phyloP scores from a whole-genome alignment of 1,284 basidiomycete species.

The Athelia psychrophila region DNA sequence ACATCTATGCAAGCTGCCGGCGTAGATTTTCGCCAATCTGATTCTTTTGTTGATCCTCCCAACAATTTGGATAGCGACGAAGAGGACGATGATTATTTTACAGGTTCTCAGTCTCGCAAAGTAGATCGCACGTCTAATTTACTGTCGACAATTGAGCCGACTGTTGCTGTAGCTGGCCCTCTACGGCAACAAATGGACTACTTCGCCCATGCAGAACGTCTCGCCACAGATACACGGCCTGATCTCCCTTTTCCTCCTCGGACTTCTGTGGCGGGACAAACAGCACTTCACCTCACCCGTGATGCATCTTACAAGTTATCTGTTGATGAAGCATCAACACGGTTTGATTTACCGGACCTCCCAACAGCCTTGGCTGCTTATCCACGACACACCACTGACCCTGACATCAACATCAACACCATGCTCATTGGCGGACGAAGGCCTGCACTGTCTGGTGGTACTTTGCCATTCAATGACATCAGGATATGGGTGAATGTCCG shows the following conservation, averaged over 20 bases:
- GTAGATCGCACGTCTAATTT: conserved; percentile 10
- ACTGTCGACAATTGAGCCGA: background rate
- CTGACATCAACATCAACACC: background rate
- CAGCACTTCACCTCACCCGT: conserved; percentile 21
- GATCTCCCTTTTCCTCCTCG: conserved; percentile 8
- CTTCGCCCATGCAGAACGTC: background rate
- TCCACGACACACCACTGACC: conserved; percentile 3
- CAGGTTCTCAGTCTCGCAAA: background rate
- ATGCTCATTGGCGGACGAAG: conserved; percentile 12
- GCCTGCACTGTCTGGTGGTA: background rate
- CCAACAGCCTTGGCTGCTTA: conserved; percentile 22
- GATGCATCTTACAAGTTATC: conserved; percentile 13
- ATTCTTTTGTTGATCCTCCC: too few species aligned
- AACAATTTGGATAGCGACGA: too few species aligned
- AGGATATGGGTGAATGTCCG: conserved; percentile 20
- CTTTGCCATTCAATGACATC: conserved; percentile 16
- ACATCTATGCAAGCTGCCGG: conserved; percentile 12
- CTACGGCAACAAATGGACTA: background rate
- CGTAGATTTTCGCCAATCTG: too few species aligned
- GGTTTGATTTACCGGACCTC: conserved; percentile 24
- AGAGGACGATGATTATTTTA: too few species aligned
- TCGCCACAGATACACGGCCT: background rate
- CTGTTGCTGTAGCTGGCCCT: background rate
- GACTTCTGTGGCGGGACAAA: conserved; percentile 12
- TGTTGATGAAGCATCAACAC: conserved; percentile 18